Base-by-base conservation (phyloP, 768 basidiomycete species). In the Rubroboletus pulcherrimus region DNA sequence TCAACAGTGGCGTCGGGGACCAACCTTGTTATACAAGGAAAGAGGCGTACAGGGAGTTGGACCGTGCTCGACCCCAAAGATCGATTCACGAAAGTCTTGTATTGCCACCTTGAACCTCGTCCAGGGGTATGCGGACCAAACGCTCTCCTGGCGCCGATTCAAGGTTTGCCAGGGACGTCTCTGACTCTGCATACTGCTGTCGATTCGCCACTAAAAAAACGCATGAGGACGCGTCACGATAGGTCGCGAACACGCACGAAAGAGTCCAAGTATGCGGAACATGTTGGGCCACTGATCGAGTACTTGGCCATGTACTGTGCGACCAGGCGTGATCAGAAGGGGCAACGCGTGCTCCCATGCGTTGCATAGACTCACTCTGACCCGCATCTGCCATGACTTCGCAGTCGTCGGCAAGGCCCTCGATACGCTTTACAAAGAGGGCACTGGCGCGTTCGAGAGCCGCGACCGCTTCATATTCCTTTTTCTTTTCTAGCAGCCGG, bases 251-350 rank as follows among this genome's bases (percentile, higher is more conserved):
- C 14, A 76, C 86, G 63, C 62, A 91, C 89, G 63, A 66, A 89
- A 91, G 55, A 84, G 74, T 54, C 73, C 80, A 47, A 91, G 73
- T 50, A 89, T 89, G 60, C 83, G 80, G 63, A 91, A 91, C 89
- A 91, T 91, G 66, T 81, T 83, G 10, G 87, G 86, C 89, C 88
- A 91, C 58, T 90, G 87, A 54, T 83, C 83, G 26, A 89, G 78
- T 5, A 91, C 87, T 65, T 89, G 81, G 10, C 89, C 89, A 58
- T 87, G 85, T 34, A 86, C 89, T 90, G 21, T 21, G 48, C 21
- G 45, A 37, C 45, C 8, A n/a, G 34, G 19, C 35, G 15, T 15
- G 37, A 39, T 59, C 59, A 54, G 46, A 51, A 30, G 2, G 21
- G 26, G 8, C 10, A 4, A 24, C 9, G 19, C 12, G 31, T 19